These are phyloP conservation scores for Colletotrichum camelliae DNA, from an alignment of 2,329 filamentous ascomycete genomes.

Conservation along the genomic window DNA sequence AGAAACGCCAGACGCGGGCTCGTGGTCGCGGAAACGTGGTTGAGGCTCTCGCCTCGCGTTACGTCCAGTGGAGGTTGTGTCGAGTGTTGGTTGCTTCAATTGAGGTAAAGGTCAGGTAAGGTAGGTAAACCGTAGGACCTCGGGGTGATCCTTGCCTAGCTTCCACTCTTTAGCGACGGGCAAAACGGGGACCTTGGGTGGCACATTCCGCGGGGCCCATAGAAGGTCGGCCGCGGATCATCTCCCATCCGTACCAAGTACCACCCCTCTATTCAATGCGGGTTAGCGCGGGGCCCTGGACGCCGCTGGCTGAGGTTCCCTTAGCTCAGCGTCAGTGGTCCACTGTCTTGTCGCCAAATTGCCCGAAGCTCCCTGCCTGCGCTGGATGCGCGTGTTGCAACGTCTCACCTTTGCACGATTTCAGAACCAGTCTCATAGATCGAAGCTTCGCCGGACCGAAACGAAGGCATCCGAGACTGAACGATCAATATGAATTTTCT, in stretches of 20 bases:
- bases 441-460: background rate
- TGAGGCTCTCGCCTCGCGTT: slow-evolving; percentile 19
- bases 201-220: background rate
- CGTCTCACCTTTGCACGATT: background rate
- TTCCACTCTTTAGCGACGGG: background rate
- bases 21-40: background rate
- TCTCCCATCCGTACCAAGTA: background rate
- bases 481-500: slow-evolving; percentile 82
- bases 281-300: slow-evolving; percentile 22
- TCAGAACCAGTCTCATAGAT: background rate
- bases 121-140: background rate
- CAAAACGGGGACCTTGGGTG: background rate
- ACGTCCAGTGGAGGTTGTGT: slow-evolving; percentile 10
- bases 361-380: slow-evolving; percentile 4
- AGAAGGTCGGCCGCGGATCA: slow-evolving; percentile 10
- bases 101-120: background rate
- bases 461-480: background rate
- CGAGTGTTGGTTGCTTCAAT: background rate
- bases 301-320: background rate
- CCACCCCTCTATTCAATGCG: slow-evolving; percentile 21
- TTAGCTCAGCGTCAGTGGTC: background rate
- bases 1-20: background rate
- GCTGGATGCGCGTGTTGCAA: slow-evolving; percentile 14
- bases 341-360: slow-evolving; percentile 21
- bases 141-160: slow-evolving; percentile 18